Evolutionary conservation across 192 early-diverging fungal genomes (phyloP).

Genomic region (Gamsiella multidivaricata): DNA sequence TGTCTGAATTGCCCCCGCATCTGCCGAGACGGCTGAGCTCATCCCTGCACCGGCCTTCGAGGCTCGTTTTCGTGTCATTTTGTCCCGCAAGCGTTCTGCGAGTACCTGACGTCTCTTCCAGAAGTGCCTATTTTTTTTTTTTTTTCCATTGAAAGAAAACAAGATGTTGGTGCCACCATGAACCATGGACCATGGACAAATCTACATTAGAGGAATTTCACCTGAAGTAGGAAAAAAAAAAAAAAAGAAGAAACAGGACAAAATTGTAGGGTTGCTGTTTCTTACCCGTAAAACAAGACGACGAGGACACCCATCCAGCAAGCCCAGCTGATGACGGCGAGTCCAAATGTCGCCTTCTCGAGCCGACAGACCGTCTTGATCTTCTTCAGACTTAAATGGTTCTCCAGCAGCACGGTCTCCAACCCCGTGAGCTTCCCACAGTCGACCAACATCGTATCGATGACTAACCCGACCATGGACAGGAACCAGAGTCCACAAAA

Average conservation of each 20-base stretch:
- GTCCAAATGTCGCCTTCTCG: slow-evolving; percentile 42
- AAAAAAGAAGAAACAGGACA: slow-evolving; percentile 8
- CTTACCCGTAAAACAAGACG: slow-evolving; percentile 49
- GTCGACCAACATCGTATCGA: slow-evolving; percentile 42
- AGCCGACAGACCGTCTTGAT: slow-evolving; percentile 33
- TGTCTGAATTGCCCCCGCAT: slow-evolving; percentile 3
- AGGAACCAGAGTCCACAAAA: slow-evolving; percentile 52
- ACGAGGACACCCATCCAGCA: slow-evolving; percentile 52
- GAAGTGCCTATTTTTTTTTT: slow-evolving; percentile 32
- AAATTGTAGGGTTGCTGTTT: not conserved
- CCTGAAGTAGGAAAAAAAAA: no score
- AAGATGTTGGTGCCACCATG: not conserved
- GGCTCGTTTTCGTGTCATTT: slow-evolving; percentile 17
- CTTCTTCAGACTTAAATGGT: not conserved
- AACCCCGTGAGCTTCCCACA: slow-evolving; percentile 30
- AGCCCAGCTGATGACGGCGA: slow-evolving; percentile 37
- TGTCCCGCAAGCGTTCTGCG: slow-evolving; percentile 21
- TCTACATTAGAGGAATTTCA: no score
- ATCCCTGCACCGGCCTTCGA: slow-evolving; percentile 6
- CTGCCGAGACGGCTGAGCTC: slow-evolving; percentile 23
- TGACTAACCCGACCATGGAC: slow-evolving; percentile 31
- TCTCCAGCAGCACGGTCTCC: slow-evolving; percentile 17
- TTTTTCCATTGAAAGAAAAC: slow-evolving; percentile 1
- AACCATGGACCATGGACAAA: no score
- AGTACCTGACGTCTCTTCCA: slow-evolving; percentile 48